phyloP scores from a whole-genome alignment of 441 rosid species.

The Populus hybrid region DNA sequence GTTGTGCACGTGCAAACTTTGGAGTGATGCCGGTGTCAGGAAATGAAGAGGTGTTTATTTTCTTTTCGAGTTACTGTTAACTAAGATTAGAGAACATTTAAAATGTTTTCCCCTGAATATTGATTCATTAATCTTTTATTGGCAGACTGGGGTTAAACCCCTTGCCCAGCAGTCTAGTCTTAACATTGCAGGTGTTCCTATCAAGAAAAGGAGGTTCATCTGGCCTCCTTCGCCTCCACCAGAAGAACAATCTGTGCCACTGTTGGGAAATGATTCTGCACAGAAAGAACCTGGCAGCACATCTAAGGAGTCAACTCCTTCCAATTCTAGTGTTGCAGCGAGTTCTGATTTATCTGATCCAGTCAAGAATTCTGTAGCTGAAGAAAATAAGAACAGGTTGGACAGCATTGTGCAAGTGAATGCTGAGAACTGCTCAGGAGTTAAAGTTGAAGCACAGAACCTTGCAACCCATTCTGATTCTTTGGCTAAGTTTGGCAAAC shows the following conservation, averaged over 20 bases:
- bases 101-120: conserved; percentile 18
- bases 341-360: conserved; percentile 27
- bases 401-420: conserved; percentile 14
- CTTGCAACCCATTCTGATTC: conserved; percentile 24
- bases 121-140: conserved; percentile 34
- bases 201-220: conserved; percentile 80
- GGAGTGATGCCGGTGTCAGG: conserved; percentile 53
- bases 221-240: conserved; percentile 38
- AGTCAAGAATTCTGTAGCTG: conserved; percentile 17
- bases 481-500: conserved; percentile 24
- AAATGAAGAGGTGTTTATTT: conserved; percentile 58
- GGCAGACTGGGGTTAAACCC: conserved; percentile 52
- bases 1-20: conserved; percentile 14
- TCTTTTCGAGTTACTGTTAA: conserved; percentile 11
- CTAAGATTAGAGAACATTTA: conserved; percentile 13
- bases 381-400: conserved; percentile 18
- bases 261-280: conserved; percentile 16
- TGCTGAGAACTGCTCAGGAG: conserved; percentile 10
- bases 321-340: conserved; percentile 26
- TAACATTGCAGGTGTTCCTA: conserved; percentile 67
- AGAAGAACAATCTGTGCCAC: conserved; percentile 30
- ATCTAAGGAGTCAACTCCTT: conserved; percentile 25
- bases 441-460: conserved; percentile 39
- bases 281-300: conserved; percentile 21
- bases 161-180: conserved; percentile 47